Base-by-base conservation (phyloP, 352 stramenopile species). In the Globisporangium paddicum region DNA sequence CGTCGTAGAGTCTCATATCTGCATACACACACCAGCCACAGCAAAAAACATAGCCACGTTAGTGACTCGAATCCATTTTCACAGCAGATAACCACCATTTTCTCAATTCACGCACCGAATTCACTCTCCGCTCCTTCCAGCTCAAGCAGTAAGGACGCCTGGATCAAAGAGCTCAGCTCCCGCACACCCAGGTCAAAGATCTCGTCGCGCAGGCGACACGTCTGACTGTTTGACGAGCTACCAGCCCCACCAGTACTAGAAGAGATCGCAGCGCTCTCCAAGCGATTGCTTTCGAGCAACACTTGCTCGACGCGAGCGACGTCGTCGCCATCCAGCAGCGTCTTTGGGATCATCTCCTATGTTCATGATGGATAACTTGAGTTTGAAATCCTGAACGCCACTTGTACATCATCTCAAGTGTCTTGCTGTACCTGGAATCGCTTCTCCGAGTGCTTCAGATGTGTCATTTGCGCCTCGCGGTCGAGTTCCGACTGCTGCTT, bases 171-270 rank as follows among this genome's bases (percentile, higher is more conserved):
- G 58, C 73, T 72, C 10, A 72, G 66, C 38, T 84, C 69, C 25
- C 77, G 77, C 10, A 86, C 73, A 18, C 77, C 71, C 6, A 87
- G 42, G n/a, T 82, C 66, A 48, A 87, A 84, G 6, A 87, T 40
- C 13, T 87, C 73, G 7, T 66, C 54, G 5, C 73, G 75, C 1
- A 87, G 62, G 28, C 62, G 55, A 64, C 32, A 73, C 1, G 63
- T 44, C 14, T 65, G 26, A 0, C 46, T 53, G 37, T 64, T 9
- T 10, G 48, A 4, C 44, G 23, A n/a, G 34, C 40, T 2, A 30
- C 37, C 14, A 18, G 45, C 5, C 26, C 44, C 13, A 66, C 46
- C n/a, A 73, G 30, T n/a, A 53, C 66, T 23, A 58, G 58, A 14
- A 79, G 49, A n/a, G 47, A 40, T 67, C 23, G 38, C 35, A 56